Evolutionary conservation across 2,329 filamentous ascomycete species (phyloP).

Genomic region (Shiraia sp.): DNA sequence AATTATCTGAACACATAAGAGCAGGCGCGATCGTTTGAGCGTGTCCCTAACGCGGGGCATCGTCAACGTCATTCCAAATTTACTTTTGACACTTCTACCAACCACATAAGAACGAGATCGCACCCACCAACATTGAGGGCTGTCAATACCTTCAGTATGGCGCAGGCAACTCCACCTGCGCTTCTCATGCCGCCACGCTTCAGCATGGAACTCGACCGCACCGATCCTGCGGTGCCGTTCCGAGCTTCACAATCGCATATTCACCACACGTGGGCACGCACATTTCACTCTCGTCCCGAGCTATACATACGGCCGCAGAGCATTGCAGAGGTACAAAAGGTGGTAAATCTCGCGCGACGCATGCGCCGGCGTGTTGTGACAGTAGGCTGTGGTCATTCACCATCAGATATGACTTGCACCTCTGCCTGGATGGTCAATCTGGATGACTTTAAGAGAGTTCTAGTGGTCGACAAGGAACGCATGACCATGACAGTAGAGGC

Average conservation of each 20-base stretch:
- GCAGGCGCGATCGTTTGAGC: too few species aligned
- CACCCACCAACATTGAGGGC: neutral
- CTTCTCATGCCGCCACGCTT: conserved; percentile 47
- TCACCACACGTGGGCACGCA: conserved; percentile 93
- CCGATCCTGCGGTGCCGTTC: conserved; percentile 71
- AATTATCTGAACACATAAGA: too few species aligned
- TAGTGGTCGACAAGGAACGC: conserved; percentile 69
- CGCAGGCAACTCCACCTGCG: conserved; percentile 21
- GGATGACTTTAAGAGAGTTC: conserved; percentile 75
- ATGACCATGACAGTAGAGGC: conserved; percentile 77
- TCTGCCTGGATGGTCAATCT: conserved; percentile 94
- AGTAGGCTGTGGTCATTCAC: conserved; percentile 90
- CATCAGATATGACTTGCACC: conserved; percentile 88
- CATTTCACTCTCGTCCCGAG: conserved; percentile 86
- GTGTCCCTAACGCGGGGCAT: conserved; percentile 1
- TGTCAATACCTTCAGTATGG: conserved; percentile 23
- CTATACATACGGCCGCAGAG: conserved; percentile 86
- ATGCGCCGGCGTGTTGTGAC: conserved; percentile 82
- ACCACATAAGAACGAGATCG: neutral
- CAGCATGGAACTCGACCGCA: conserved; percentile 59
- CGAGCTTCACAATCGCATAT: conserved; percentile 71
- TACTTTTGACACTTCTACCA: conserved; percentile 1
- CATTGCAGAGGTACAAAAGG: conserved; percentile 79
- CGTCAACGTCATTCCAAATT: conserved; percentile 11
- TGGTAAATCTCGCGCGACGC: conserved; percentile 76